These are phyloP conservation scores for Beta corolliflora DNA, from an alignment of 179 eudicot genomes.

Conservation along the genomic window DNA sequence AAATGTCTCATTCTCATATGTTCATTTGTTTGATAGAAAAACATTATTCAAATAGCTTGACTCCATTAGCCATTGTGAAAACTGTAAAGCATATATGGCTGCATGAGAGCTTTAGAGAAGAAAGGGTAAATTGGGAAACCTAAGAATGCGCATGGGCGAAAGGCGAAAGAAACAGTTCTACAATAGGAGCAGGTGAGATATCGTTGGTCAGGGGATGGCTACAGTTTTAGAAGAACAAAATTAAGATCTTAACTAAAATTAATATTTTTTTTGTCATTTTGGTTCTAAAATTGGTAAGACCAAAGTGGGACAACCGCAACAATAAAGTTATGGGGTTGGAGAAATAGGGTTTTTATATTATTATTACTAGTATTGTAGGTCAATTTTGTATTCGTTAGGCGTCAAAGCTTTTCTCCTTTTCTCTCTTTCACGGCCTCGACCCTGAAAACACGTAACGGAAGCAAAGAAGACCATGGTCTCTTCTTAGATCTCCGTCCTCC, in stretches of 20 bases:
- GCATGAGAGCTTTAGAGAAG: background rate
- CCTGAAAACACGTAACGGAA: constrained; percentile 18
- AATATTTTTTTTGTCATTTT: background rate
- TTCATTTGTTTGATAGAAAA: too few relatives aligned
- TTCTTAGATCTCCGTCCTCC: background rate
- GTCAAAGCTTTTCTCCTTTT: constrained; percentile 1
- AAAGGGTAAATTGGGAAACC: background rate
- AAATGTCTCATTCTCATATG: too few relatives aligned
- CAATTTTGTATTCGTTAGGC: background rate
- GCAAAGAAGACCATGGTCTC: constrained; percentile 17
- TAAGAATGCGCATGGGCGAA: background rate
- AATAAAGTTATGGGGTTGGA: constrained; percentile 15
- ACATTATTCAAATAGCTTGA: too few relatives aligned
- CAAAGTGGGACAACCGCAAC: constrained; percentile 24
- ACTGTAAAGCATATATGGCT: too few relatives aligned
- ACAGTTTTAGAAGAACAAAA: constrained; percentile 15
- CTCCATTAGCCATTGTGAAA: too few relatives aligned
- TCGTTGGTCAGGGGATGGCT: constrained; percentile 35
- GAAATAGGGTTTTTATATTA: background rate
- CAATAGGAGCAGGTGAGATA: constrained; percentile 1
- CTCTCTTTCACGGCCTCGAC: background rate
- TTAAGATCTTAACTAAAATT: background rate
- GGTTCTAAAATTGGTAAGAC: constrained; percentile 9
- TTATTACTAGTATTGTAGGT: background rate
- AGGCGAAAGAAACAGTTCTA: background rate